Evolutionary conservation across 2,329 filamentous ascomycete genomes (phyloP).

Genomic region (Trichophyton mentagrophytes): DNA sequence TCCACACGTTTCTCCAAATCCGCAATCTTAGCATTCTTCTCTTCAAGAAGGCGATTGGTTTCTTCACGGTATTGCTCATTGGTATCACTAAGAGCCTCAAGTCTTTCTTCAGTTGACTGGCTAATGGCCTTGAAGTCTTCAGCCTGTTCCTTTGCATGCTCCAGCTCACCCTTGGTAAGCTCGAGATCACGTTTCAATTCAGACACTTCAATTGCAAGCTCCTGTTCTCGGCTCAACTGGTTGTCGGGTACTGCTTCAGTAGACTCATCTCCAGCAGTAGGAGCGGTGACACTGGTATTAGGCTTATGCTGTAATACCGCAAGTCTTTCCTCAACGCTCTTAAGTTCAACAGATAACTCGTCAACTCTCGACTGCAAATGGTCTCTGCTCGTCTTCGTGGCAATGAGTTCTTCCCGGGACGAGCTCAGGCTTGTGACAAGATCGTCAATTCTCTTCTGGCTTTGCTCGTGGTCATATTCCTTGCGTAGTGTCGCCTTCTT

Average conservation of each 20-base stretch:
- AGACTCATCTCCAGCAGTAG: constrained; percentile 34
- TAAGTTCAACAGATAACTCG: constrained; percentile 76
- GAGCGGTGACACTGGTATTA: constrained; percentile 35
- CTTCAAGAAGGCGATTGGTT: constrained; percentile 58
- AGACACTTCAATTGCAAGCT: constrained; percentile 68
- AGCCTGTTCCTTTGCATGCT: constrained; percentile 65
- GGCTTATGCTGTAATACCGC: constrained; percentile 70
- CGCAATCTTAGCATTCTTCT: constrained; percentile 66
- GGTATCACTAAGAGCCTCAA: constrained; percentile 64
- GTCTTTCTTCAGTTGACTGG: constrained; percentile 73
- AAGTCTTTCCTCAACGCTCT: constrained; percentile 76
- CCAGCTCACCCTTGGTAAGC: constrained; percentile 63
- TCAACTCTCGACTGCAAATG: constrained; percentile 80
- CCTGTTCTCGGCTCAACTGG: constrained; percentile 57
- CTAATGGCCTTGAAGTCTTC: constrained; percentile 84
- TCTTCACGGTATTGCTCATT: constrained; percentile 83
- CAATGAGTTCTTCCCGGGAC: constrained; percentile 73
- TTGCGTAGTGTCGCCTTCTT: constrained; percentile 74
- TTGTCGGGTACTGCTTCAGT: constrained; percentile 42
- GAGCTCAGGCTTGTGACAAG: constrained; percentile 67
- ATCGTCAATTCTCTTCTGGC: constrained; percentile 84
- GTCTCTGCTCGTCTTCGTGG: constrained; percentile 74
- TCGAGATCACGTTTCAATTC: constrained; percentile 83
- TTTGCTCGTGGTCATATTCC: constrained; percentile 80
- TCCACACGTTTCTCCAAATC: constrained; percentile 74